Percentiles rank a stretch among this genome's conserved stretches.
Evolutionary conservation across 2,329 filamentous ascomycete genomes (phyloP).

Genomic region (Thelonectria discophora): DNA sequence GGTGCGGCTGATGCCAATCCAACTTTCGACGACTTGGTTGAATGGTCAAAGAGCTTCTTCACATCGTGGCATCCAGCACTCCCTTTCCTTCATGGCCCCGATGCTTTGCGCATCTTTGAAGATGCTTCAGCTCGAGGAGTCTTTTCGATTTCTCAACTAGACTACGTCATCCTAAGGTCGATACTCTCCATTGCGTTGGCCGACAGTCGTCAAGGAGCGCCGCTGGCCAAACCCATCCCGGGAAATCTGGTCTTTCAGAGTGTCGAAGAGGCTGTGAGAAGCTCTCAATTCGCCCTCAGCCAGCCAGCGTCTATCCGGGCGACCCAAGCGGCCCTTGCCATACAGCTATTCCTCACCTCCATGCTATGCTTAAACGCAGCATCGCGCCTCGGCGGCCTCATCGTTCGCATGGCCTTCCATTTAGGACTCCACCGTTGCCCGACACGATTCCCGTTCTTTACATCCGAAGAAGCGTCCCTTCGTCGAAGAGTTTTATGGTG

Average conservation of each 20-base stretch:
- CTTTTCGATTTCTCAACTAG: constrained; percentile 43
- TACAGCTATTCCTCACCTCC: constrained; percentile 64
- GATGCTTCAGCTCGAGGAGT: constrained; percentile 48
- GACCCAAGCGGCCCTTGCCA: constrained; percentile 61
- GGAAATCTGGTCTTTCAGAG: constrained; percentile 56
- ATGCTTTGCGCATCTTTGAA: constrained; percentile 58
- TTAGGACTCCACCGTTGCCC: constrained; percentile 68
- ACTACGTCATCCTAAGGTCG: constrained; percentile 56
- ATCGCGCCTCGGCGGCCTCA: constrained; percentile 62
- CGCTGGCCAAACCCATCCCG: constrained; percentile 48
- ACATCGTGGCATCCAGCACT: constrained; percentile 66
- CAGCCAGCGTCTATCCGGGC: constrained; percentile 57
- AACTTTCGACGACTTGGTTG: constrained; percentile 58
- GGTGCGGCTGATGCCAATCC: constrained; percentile 5
- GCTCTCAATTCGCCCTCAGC: constrained; percentile 56
- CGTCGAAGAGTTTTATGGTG: constrained; percentile 66
- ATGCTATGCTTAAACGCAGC: constrained; percentile 66
- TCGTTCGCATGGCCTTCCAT: constrained; percentile 64
- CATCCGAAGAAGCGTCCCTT: constrained; percentile 54
- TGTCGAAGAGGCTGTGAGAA: constrained; percentile 59
- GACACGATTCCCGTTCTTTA: constrained; percentile 60
- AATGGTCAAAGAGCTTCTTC: constrained; percentile 63
- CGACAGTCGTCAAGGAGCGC: constrained; percentile 56
- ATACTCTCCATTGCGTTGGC: constrained; percentile 63
- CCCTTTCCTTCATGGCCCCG: constrained; percentile 64